Base-by-base conservation (phyloP, 2,329 filamentous ascomycete genomes). In the Aspergillus thermomutatus region DNA sequence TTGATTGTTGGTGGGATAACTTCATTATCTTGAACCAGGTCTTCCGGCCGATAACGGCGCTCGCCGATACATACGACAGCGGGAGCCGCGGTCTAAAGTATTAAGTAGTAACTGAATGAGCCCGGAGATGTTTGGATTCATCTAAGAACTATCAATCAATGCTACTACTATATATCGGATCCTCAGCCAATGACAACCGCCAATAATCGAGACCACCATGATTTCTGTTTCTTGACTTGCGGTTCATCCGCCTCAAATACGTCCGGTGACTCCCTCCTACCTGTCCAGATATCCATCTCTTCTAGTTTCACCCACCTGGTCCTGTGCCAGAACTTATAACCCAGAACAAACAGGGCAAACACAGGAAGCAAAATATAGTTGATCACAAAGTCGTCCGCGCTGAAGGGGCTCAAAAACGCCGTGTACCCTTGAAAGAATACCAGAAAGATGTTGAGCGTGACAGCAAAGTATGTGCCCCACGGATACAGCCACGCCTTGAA, bases 331-430 rank as follows among this genome's bases (percentile, higher is more conserved):
- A 80, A 57, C 60, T 83, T 83, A 65, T 79, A 83, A 0, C 69
- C 72, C 19, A 79, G 57, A 37, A 75, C 79, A 25, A 82, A 75
- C 2, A 80, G 54, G 1, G 72, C 70, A 56, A 83, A 83, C 2
- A 83, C 67, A 1, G 79, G 80, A 1, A 84, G 60, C 61, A 84
- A 73, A 53, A 83, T 80, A 62, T 84, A 85, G 58, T 80, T 81
- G 51, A 82, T 77, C 28, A 85, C 79, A 62, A 84, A 84, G 8
- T 72, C 74, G 1, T 77, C 77, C 0, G 77, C 73, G 31, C 75
- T 76, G 60, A 82, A 84, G 0, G 79, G 80, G 45, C 74, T 75
- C 52, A 84, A 60, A 52, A 77, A 80, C 2, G 79, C 80, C 4
- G 77, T 79, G 68, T 83, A 84, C 11, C 82, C 82, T 59, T 82